These are phyloP conservation scores for Paraphoma chrysanthemicola DNA, from an alignment of 2,329 filamentous ascomycete species.

Conservation along the genomic window DNA sequence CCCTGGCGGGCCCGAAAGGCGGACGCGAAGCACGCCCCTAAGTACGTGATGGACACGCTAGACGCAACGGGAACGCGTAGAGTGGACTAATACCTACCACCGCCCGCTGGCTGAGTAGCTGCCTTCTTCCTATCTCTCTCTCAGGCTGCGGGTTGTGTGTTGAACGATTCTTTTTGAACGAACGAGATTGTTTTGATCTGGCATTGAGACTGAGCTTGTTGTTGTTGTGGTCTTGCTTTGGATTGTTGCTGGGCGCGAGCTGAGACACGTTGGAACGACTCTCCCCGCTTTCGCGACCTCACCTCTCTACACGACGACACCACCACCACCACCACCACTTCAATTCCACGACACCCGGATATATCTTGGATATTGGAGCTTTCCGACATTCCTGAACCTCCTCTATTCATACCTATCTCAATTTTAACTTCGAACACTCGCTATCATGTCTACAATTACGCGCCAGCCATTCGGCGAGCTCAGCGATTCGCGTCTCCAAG, in stretches of 20 bases:
- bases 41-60: conserved; percentile 32
- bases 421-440: conserved; percentile 7
- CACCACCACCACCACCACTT: conserved; percentile 6
- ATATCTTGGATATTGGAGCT: conserved; percentile 3
- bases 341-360: conserved; percentile 4
- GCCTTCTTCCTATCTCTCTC: conserved; percentile 13
- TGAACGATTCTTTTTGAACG: background rate
- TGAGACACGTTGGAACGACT: conserved; percentile 11
- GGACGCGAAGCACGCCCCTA: conserved; percentile 27
- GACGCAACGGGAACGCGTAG: conserved; percentile 28
- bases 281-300: conserved; percentile 12
- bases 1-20: conserved; percentile 20
- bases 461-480: conserved; percentile 80
- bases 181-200: background rate
- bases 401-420: conserved; percentile 1
- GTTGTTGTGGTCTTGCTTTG: background rate
- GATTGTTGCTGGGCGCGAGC: background rate
- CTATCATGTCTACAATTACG: conserved; percentile 52
- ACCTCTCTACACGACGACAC: background rate
- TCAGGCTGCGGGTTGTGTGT: background rate
- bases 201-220: background rate
- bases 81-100: conserved; percentile 21
- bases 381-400: background rate
- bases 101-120: background rate
- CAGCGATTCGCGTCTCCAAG: conserved; percentile 72